Evolutionary conservation across 2,329 filamentous ascomycete genomes (phyloP).

Genomic region (Canariomyces notabilis): DNA sequence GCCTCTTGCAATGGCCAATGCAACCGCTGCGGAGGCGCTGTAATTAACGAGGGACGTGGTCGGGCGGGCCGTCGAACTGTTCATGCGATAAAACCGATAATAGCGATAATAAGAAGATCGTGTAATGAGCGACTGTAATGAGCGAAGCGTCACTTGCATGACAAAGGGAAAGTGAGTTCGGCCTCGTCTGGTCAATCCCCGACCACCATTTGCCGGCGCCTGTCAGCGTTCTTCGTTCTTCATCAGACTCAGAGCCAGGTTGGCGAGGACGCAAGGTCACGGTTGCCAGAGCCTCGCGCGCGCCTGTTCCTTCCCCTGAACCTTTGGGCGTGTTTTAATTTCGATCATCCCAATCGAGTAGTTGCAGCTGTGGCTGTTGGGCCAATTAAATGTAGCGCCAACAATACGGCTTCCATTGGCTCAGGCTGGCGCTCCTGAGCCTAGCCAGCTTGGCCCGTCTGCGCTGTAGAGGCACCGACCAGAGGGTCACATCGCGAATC

Average conservation of each 20-base stretch:
- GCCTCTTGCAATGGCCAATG: constrained; percentile 1
- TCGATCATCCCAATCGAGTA: constrained; percentile 24
- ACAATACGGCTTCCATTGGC: constrained; percentile 14
- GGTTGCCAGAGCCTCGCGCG: constrained; percentile 8
- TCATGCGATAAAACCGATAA: constrained; percentile 14
- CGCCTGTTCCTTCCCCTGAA: constrained; percentile 14
- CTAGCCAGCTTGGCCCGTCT: constrained; percentile 7
- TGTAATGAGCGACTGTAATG: constrained; percentile 6
- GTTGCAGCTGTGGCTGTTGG: constrained; percentile 19
- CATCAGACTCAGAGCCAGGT: too few relatives aligned
- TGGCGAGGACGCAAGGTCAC: not conserved
- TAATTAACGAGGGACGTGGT: constrained; percentile 17
- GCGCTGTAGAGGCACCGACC: not conserved
- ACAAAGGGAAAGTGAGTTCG: constrained; percentile 7
- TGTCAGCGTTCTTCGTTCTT: not conserved
- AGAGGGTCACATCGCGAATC: constrained; percentile 1
- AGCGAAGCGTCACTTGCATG: constrained; percentile 4
- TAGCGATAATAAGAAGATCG: not conserved
- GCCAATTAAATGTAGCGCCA: constrained; percentile 20
- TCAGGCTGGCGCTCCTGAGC: constrained; percentile 21
- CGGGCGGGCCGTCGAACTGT: constrained; percentile 12
- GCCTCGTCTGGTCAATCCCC: not conserved
- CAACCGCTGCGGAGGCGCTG: constrained; percentile 8
- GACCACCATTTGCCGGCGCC: not conserved
- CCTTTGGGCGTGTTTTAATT: constrained; percentile 23